Evolutionary conservation across 2,329 filamentous ascomycete species (phyloP), one percentile per base, ranked within the genome.

Genomic region (Xylaria sp.): DNA sequence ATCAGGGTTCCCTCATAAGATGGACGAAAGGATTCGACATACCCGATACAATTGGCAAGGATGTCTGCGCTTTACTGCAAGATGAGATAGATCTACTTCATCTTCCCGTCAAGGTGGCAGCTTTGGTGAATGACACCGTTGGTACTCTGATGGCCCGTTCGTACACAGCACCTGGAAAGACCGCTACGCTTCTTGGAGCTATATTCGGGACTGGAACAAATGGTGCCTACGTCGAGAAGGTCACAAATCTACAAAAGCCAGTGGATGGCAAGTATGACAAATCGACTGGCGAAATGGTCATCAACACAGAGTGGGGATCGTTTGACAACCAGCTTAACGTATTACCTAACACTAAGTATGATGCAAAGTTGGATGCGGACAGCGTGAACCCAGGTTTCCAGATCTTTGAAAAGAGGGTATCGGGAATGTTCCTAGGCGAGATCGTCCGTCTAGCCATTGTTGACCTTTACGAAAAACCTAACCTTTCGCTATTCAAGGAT

Each of bases 11-110:
- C 66, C 86, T 99, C 64, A 96, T 98, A 82, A 90, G 96, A 75
- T 99, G 96, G 96, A 99, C 96, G 67, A 99, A 99, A 85, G 96
- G 96, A 62, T 99, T 98, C 79, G 94, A 98, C 79, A 98, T 99
- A 74, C 88, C 90, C n/a, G 96, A 98, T 79, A 93, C 94, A 0
- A 82, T 99, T 67, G 96, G 95, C 75, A 92, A 98, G 82, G 96
- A 99, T 80, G 94, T 99, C 39, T 99, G 96, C 80, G 91, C 90
- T 51, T 84, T 99, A 71, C 86, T 99, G 43, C 96, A 99, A 82
- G 84, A 85, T 23, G 96, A 98, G 81, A 94, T 99, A 76, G 94
- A 98, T 82, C 89, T 89, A 69, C 88, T 98, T 48, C 86, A 90
- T 68, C 88, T 99, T 7, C 96, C 96, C 0, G 94, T 99, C 69